Percentiles rank a stretch among this genome's conserved stretches.
These are phyloP conservation scores for Leishmania guyanensis DNA, from an alignment of 208 protist genomes.

Conservation along the genomic window DNA sequence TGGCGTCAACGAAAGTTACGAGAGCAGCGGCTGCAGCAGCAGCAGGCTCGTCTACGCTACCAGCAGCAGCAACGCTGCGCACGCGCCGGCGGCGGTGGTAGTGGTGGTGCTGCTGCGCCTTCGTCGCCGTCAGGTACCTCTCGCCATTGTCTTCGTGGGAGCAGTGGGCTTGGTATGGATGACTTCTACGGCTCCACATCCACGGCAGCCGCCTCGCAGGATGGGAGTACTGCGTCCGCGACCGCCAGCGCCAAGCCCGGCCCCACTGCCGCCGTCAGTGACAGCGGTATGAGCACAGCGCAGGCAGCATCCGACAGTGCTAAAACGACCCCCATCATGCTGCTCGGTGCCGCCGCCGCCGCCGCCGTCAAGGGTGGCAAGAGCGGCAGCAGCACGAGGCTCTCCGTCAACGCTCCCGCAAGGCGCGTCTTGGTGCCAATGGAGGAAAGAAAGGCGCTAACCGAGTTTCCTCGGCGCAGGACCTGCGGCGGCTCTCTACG, in stretches of 20 bases:
- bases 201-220: neutral
- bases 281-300: conserved; percentile 5
- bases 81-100: neutral
- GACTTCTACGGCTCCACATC: neutral
- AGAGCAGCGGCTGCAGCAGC: conserved; percentile 13
- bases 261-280: neutral
- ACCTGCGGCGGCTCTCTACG: neutral
- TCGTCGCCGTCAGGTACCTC: neutral
- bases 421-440: neutral
- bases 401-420: neutral
- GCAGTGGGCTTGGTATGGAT: neutral
- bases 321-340: neutral
- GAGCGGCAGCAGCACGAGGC: neutral
- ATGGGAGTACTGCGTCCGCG: neutral
- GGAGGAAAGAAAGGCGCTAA: neutral
- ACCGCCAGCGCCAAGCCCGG: neutral
- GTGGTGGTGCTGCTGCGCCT: neutral
- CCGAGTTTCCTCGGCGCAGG: neutral
- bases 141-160: neutral
- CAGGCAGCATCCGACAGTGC: neutral
- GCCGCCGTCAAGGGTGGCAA: neutral
- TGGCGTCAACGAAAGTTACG: conserved; percentile 25
- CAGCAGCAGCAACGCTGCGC: conserved; percentile 3
- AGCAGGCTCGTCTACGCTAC: conserved; percentile 14
- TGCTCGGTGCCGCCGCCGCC: neutral